Base-by-base conservation (phyloP, 2,329 filamentous ascomycete species). In the Aspergillus unguis region DNA sequence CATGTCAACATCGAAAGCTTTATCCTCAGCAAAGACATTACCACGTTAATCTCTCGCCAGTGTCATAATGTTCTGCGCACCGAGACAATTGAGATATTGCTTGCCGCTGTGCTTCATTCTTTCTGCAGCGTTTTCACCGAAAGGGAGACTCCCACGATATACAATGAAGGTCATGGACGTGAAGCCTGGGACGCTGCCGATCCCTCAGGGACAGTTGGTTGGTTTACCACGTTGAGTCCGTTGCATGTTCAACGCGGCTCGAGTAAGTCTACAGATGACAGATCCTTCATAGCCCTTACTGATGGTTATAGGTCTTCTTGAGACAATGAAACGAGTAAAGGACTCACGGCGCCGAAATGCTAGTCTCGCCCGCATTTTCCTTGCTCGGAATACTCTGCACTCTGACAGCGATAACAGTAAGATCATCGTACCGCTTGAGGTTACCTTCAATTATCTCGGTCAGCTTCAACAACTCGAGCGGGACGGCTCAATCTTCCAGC, bases 141-240 rank as follows among this genome's bases (percentile, higher is more conserved):
- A 38, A 67, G 77, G 29, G 60, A 64, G 4, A 58, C 70, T 2
- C 72, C 76, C 0, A 72, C 74, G 0, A 69, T 80, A 10, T 77
- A 75, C 58, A 79, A 77, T 41, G 77, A 80, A 62, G 75, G 76
- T 1, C 76, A 79, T 51, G 77, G 77, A 5, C 71, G 77, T 26
- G 76, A 79, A 58, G 57, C 73, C 0, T 78, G 75, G 66, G 68
- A 75, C 52, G 44, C 68, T 2, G 68, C 63, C 23, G 77, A 79
- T 48, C 67, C 78, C 3, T 75, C 76, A 0, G 62, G 71, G 27
- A 79, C 77, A 0, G 68, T 79, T 9, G 77, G 77, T 4, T 80
- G 77, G 77, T 80, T 79, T 48, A 79, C 77, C 0, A 76, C 76
- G 32, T 66, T 79, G 48, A 72, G 70, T 27, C 76, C 76, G 11